phyloP scores from a whole-genome alignment of 208 protist genomes.

The Trypanosoma lewisi region DNA sequence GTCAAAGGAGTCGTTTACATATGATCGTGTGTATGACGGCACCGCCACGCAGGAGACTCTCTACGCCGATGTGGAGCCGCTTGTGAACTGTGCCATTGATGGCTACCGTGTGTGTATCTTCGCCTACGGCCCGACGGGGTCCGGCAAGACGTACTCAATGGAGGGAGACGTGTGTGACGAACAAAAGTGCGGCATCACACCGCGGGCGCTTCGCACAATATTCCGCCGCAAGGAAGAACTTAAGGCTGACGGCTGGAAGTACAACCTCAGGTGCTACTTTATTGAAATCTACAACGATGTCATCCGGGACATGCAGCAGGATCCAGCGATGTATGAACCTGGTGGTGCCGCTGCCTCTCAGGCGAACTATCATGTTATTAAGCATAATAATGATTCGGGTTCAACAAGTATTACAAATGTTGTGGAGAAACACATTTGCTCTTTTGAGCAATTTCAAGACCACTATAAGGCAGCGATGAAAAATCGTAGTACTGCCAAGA shows the following conservation, averaged over 20 bases:
- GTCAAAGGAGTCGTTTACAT: slow-evolving; percentile 29
- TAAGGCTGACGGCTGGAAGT: slow-evolving; percentile 71
- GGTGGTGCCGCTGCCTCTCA: slow-evolving; percentile 28
- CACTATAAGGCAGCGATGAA: slow-evolving; percentile 60
- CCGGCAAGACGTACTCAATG: slow-evolving; percentile 92
- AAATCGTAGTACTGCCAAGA: slow-evolving; percentile 78
- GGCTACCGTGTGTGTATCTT: slow-evolving; percentile 91
- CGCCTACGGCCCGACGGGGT: slow-evolving; percentile 92
- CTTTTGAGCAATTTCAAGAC: slow-evolving; percentile 57
- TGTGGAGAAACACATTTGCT: slow-evolving; percentile 35
- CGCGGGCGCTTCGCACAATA: slow-evolving; percentile 75
- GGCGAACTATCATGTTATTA: slow-evolving; percentile 62
- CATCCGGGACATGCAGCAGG: slow-evolving; percentile 83
- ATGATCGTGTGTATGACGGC: slow-evolving; percentile 35
- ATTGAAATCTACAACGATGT: slow-evolving; percentile 93
- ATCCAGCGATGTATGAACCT: slow-evolving; percentile 59
- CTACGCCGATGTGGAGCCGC: slow-evolving; percentile 86
- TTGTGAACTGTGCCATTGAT: slow-evolving; percentile 90
- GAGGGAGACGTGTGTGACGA: slow-evolving; percentile 51
- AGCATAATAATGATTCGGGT: slow-evolving; percentile 45
- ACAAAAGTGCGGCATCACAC: slow-evolving; percentile 71
- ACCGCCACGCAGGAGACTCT: slow-evolving; percentile 53
- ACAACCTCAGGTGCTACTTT: slow-evolving; percentile 72
- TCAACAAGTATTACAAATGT: slow-evolving; percentile 71
- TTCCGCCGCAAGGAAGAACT: slow-evolving; percentile 64